Conservation (phyloP, 2,329 filamentous ascomycete species). For the Alternaria infectoria region DNA sequence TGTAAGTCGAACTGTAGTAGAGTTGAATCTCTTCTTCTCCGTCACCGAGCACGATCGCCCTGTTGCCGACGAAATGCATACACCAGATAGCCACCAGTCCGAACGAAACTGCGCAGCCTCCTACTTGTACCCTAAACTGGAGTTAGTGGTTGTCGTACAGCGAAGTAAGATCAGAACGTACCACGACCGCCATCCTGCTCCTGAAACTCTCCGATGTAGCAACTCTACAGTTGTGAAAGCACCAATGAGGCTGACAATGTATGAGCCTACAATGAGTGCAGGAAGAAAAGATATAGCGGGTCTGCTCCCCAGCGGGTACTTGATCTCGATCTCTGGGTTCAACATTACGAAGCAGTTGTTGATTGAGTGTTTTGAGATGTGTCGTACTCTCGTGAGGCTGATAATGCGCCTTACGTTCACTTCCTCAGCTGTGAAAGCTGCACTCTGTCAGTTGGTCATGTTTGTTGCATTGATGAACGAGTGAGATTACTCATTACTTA, state of each 20-base stretch:
- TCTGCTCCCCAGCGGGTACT: constrained; percentile 42
- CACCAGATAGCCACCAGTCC: constrained; percentile 59
- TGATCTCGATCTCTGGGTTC: constrained; percentile 20
- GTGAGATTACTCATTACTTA: neutral
- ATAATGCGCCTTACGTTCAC: neutral
- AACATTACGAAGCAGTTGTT: constrained; percentile 4
- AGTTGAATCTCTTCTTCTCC: constrained; percentile 69
- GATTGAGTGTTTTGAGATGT: neutral
- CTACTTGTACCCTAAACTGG: constrained; percentile 49
- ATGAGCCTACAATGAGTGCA: constrained; percentile 60
- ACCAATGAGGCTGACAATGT: constrained; percentile 74
- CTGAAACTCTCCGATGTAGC: constrained; percentile 75
- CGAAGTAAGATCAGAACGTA: constrained; percentile 35
- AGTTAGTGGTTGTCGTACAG: constrained; percentile 4
- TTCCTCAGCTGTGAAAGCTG: neutral
- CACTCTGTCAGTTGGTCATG: neutral
- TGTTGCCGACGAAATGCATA: constrained; percentile 83
- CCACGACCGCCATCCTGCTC: constrained; percentile 45
- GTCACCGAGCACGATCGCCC: constrained; percentile 73
- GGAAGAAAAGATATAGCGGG: constrained; percentile 51
- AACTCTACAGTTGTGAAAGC: constrained; percentile 81
- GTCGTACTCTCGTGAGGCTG: neutral
- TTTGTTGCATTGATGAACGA: neutral
- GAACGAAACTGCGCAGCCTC: constrained; percentile 52
- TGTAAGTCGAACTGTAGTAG: constrained; percentile 74